These are phyloP conservation scores for Taphrina populina DNA, from an alignment of 1,139 yeast species.

Conservation along the genomic window DNA sequence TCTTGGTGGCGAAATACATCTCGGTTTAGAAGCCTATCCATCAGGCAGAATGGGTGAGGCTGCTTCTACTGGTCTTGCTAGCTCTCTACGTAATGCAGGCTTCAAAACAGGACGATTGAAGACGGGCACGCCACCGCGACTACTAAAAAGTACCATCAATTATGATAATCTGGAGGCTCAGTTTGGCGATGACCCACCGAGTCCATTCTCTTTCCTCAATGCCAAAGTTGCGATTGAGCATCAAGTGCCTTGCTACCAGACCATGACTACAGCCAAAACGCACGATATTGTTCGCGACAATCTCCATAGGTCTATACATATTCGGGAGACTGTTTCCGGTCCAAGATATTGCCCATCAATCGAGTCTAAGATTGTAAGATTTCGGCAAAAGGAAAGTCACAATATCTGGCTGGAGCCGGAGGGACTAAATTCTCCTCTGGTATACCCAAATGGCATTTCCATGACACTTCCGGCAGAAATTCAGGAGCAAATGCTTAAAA, in stretches of 20 bases:
- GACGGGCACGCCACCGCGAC: slow-evolving; percentile 95
- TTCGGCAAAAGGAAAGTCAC: slow-evolving; percentile 72
- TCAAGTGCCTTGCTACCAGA: slow-evolving; percentile 71
- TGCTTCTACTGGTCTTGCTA: slow-evolving; percentile 84
- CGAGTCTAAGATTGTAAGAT: slow-evolving; percentile 81
- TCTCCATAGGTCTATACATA: slow-evolving; percentile 80
- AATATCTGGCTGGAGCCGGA: slow-evolving; percentile 96
- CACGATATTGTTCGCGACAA: slow-evolving; percentile 70
- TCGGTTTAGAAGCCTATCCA: slow-evolving; percentile 75
- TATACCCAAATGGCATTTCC: slow-evolving; percentile 94
- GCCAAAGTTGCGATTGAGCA: slow-evolving; percentile 58
- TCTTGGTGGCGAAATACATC: slow-evolving; percentile 88
- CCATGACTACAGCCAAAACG: slow-evolving; percentile 71
- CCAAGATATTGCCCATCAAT: slow-evolving; percentile 98
- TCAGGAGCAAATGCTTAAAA: slow-evolving; percentile 66
- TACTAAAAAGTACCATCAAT: slow-evolving; percentile 69
- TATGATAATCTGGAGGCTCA: slow-evolving; percentile 62
- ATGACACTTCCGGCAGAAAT: slow-evolving; percentile 96
- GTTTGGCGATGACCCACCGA: slow-evolving; percentile 74
- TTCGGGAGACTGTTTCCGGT: slow-evolving; percentile 90
- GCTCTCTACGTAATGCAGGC: slow-evolving; percentile 72
- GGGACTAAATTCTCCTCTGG: slow-evolving; percentile 70
- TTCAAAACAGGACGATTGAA: slow-evolving; percentile 85
- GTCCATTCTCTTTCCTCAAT: slow-evolving; percentile 88
- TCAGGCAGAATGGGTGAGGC: slow-evolving; percentile 93